Percentiles rank a stretch among this genome's conserved stretches.
Conservation (phyloP, 257 asterid genomes). For the Solanum chiquidenum region DNA sequence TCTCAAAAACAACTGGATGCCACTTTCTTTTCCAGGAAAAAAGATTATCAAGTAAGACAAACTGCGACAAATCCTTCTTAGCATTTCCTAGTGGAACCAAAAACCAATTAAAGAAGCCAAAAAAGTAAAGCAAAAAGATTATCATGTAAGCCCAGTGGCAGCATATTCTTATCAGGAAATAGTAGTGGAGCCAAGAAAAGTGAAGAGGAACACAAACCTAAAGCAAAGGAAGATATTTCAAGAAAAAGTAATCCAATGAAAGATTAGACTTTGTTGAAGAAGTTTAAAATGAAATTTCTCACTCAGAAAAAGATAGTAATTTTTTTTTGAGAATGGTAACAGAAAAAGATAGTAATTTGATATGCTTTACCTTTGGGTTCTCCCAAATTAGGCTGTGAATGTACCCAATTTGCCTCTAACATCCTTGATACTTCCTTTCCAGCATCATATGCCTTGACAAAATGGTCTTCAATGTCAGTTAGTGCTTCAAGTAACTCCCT, state of each 20-base stretch:
- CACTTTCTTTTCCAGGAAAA: background rate
- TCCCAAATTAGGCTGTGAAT: constrained; percentile 69
- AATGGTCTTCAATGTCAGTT: constrained; percentile 72
- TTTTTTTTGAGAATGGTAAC: background rate
- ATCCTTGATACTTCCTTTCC: constrained; percentile 85
- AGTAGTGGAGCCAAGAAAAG: background rate
- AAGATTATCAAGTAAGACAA: background rate
- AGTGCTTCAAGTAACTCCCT: constrained; percentile 86
- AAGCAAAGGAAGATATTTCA: background rate
- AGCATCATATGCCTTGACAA: constrained; percentile 73
- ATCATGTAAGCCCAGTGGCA: background rate
- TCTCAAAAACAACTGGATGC: background rate
- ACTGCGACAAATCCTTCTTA: background rate
- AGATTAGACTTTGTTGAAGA: background rate
- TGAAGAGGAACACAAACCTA: background rate
- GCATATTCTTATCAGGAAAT: background rate
- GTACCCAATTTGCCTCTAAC: constrained; percentile 84
- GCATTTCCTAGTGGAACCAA: background rate
- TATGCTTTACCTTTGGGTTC: constrained; percentile 60
- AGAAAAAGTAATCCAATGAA: background rate
- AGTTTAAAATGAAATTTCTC: background rate
- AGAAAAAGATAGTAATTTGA: background rate
- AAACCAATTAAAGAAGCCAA: background rate
- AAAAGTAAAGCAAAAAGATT: background rate
- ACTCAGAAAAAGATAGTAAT: background rate